These are phyloP conservation scores for Wickerhamiella lipophila DNA, from an alignment of 805 yeast genomes.

Conservation along the genomic window DNA sequence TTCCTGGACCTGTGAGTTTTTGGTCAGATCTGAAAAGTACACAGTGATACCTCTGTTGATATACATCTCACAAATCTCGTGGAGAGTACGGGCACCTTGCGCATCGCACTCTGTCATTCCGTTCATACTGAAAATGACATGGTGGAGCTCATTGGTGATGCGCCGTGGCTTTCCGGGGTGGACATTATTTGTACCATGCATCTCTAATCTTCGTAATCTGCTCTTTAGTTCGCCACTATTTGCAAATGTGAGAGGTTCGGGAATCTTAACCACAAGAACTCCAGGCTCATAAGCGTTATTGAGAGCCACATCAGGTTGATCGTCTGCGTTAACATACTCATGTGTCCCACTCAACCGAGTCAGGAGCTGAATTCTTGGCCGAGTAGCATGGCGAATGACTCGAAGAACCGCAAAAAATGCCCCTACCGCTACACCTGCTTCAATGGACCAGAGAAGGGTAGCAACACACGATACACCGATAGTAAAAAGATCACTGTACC, in stretches of 20 bases:
- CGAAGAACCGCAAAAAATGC: slow-evolving; percentile 65
- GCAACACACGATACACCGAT: slow-evolving; percentile 50
- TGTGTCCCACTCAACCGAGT: slow-evolving; percentile 53
- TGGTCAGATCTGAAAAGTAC: slow-evolving; percentile 48
- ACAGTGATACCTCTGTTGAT: slow-evolving; percentile 42
- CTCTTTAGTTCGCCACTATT: slow-evolving; percentile 65
- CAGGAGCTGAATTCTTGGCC: slow-evolving; percentile 72
- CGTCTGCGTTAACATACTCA: slow-evolving; percentile 61
- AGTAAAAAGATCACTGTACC: slow-evolving; percentile 64
- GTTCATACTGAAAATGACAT: slow-evolving; percentile 60
- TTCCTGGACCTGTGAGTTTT: slow-evolving; percentile 35
- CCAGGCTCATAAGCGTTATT: slow-evolving; percentile 45
- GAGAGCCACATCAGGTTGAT: slow-evolving; percentile 29
- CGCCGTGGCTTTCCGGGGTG: slow-evolving; percentile 64
- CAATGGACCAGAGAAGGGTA: slow-evolving; percentile 65
- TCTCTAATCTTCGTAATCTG: slow-evolving; percentile 55
- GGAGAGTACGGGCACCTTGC: slow-evolving; percentile 60
- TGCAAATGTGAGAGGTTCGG: slow-evolving; percentile 83
- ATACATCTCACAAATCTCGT: slow-evolving; percentile 48
- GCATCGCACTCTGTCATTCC: slow-evolving; percentile 78
- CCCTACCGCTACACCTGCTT: slow-evolving; percentile 84
- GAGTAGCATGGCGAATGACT: slow-evolving; percentile 67
- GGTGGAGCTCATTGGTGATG: slow-evolving; percentile 35
- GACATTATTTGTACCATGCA: slow-evolving; percentile 56
- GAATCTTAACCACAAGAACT: slow-evolving; percentile 63